phyloP scores from a whole-genome alignment of 805 yeast species.

The Metschnikowia aberdeeniae region DNA sequence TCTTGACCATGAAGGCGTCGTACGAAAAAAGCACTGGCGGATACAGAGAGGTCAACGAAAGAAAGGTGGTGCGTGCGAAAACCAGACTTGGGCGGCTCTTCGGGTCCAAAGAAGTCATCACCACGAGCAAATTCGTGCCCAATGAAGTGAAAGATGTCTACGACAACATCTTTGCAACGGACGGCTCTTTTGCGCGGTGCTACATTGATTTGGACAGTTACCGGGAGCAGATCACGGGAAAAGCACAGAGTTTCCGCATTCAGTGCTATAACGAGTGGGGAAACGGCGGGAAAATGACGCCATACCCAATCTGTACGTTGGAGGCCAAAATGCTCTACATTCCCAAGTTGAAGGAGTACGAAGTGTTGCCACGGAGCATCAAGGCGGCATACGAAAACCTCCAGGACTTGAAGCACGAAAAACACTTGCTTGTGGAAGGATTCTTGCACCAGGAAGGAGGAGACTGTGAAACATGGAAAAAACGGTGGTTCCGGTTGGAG shows the following conservation, averaged over 20 bases:
- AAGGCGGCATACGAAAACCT: conserved; percentile 39
- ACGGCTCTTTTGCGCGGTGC: conserved; percentile 86
- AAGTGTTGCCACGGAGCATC: conserved; percentile 68
- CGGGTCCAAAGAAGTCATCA: conserved; percentile 45
- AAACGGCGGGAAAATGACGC: conserved; percentile 31
- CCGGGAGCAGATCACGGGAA: conserved; percentile 53
- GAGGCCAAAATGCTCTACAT: conserved; percentile 65
- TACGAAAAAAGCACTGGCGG: conserved; percentile 49
- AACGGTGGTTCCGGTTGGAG: conserved; percentile 68
- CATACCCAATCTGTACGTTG: conserved; percentile 63
- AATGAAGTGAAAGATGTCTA: conserved; percentile 54
- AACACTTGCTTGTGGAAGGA: conserved; percentile 48
- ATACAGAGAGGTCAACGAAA: conserved; percentile 58
- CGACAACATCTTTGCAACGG: conserved; percentile 65
- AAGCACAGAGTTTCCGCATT: conserved; percentile 47
- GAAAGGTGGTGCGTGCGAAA: conserved; percentile 44
- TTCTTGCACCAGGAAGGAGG: conserved; percentile 88
- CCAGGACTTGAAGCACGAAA: conserved; percentile 28
- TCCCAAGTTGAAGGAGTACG: conserved; percentile 57
- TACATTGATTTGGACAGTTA: conserved; percentile 60
- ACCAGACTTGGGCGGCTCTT: conserved; percentile 44
- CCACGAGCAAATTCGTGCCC: conserved; percentile 50
- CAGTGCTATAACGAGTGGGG: conserved; percentile 82
- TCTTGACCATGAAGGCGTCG: conserved; percentile 67
- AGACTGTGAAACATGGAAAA: conserved; percentile 70